phyloP scores from a whole-genome alignment of 2,329 filamentous ascomycete species.

The Botryotinia calthae region DNA sequence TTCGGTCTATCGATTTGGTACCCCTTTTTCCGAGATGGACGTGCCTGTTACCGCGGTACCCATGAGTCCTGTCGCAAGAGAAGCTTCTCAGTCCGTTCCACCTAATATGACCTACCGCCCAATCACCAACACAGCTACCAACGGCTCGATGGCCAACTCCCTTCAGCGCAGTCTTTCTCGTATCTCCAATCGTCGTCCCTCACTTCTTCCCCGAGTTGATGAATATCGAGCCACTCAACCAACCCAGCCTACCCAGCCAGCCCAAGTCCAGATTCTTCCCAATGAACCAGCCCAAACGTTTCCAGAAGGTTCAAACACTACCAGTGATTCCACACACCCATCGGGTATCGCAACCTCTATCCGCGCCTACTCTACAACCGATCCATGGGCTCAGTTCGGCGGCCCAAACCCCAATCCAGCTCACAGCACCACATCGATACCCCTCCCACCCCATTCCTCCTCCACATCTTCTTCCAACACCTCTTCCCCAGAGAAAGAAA shows the following conservation, averaged over 20 bases:
- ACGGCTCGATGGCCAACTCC: slow-evolving; percentile 19
- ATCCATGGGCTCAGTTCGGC: slow-evolving; percentile 18
- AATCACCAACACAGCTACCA: slow-evolving; percentile 21
- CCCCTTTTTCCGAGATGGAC: slow-evolving; percentile 88
- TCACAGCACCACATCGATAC: slow-evolving; percentile 30
- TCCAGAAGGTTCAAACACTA: neutral
- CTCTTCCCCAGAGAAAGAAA: slow-evolving; percentile 41
- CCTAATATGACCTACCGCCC: slow-evolving; percentile 83
- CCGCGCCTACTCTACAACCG: slow-evolving; percentile 14
- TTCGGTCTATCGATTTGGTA: slow-evolving; percentile 72
- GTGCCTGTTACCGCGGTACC: slow-evolving; percentile 75
- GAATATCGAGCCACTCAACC: slow-evolving; percentile 52
- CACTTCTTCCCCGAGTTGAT: slow-evolving; percentile 67
- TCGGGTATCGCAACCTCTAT: neutral
- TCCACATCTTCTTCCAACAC: slow-evolving; percentile 26
- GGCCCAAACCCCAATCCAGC: slow-evolving; percentile 26
- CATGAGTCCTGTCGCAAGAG: slow-evolving; percentile 69
- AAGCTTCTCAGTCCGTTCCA: slow-evolving; percentile 85
- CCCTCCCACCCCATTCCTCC: slow-evolving; percentile 24
- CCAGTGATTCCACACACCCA: neutral
- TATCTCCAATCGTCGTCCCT: slow-evolving; percentile 61
- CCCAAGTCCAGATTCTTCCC: neutral
- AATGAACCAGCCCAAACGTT: slow-evolving; percentile 5
- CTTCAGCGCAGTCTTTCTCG: slow-evolving; percentile 40
- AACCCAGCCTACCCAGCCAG: neutral